Base-by-base conservation (phyloP, 2,329 filamentous ascomycete genomes). In the Pseudogymnoascus sp. region DNA sequence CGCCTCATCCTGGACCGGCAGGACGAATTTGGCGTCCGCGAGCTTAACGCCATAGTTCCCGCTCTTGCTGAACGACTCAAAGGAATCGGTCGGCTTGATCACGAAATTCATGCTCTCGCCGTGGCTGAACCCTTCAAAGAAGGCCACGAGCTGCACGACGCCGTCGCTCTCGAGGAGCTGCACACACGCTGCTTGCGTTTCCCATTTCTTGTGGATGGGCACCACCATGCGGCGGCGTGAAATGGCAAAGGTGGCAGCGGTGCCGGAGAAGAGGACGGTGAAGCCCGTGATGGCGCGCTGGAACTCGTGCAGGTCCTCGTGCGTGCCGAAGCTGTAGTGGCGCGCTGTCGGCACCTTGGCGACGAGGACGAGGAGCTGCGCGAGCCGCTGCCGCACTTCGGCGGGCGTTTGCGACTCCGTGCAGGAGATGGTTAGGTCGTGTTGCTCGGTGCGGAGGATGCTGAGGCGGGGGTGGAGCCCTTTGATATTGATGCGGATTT, bases 131-230 rank as follows among this genome's bases (percentile, higher is more conserved):
- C 92, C 89, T 65, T 91, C 87, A 72, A 96, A 94, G 75, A 96
- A 97, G 2, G 87, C 91, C 20, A 95, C 76, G 30, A 97, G 77
- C 72, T 96, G 90, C 20, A 89, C 75, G 12, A 88, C 82, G 68
- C 85, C 89, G 64, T 91, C 89, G 65, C 88, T 86, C 66, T 85
- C 80, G 36, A 96, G 84, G 37, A 96, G 80, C 71, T 96, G 91
- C 6, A 96, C 78, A 36, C 92, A 85, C 7, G 90, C 90, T 37
- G 81, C 82, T n/a, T 81, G 84, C 2, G 91, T 89, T 70, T 95
- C 91, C 90, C 90, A 95, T 73, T 94, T 94, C 76, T 96, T 96
- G 76, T 95, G 89, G 66, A 96, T 93, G 0, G 90, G 90, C 14
- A 96, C 90, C 11, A 96, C 90, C 87, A 92, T 94, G 66, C 90